phyloP scores from a whole-genome alignment of 495 filamentous ascomycete genomes.

The Poronia punctata region DNA sequence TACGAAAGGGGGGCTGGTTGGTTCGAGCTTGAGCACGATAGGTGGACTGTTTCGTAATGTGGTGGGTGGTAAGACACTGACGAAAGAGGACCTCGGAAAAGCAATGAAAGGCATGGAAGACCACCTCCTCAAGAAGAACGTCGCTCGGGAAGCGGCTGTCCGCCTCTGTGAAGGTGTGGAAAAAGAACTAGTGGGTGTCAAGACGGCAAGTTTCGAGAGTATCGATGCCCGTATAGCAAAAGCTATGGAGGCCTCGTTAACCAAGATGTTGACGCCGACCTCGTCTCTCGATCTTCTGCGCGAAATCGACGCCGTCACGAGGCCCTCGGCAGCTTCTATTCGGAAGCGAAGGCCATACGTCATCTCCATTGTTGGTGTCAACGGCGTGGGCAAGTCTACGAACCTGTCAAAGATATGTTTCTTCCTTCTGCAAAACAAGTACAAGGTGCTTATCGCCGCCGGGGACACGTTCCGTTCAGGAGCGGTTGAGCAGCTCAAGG shows the following conservation, averaged over 20 bases:
- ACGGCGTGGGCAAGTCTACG: conserved; percentile 96
- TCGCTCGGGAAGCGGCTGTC: conserved; percentile 87
- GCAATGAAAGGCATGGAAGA: conserved; percentile 94
- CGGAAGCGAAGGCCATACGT: conserved; percentile 75
- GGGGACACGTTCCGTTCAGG: conserved; percentile 97
- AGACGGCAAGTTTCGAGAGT: conserved; percentile 88
- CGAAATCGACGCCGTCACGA: conserved; percentile 76
- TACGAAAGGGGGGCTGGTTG: conserved; percentile 56
- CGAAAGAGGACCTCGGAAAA: conserved; percentile 79
- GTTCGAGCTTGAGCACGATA: conserved; percentile 69
- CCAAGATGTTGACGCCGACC: conserved; percentile 91
- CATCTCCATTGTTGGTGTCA: conserved; percentile 95
- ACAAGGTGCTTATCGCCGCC: conserved; percentile 89
- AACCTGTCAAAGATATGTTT: conserved; percentile 96
- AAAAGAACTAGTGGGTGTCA: conserved; percentile 79
- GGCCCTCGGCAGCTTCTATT: conserved; percentile 48
- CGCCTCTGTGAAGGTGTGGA: conserved; percentile 88
- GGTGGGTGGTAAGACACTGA: conserved; percentile 86
- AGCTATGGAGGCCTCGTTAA: conserved; percentile 83
- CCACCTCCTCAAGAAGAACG: conserved; percentile 91
- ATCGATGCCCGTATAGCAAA: conserved; percentile 74
- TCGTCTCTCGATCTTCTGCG: conserved; percentile 89
- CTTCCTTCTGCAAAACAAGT: conserved; percentile 94
- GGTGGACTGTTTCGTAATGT: conserved; percentile 87
- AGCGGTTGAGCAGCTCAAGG: conserved; percentile 91